phyloP scores from a whole-genome alignment of 1,284 basidiomycete genomes.

The Heterobasidion irregulare region DNA sequence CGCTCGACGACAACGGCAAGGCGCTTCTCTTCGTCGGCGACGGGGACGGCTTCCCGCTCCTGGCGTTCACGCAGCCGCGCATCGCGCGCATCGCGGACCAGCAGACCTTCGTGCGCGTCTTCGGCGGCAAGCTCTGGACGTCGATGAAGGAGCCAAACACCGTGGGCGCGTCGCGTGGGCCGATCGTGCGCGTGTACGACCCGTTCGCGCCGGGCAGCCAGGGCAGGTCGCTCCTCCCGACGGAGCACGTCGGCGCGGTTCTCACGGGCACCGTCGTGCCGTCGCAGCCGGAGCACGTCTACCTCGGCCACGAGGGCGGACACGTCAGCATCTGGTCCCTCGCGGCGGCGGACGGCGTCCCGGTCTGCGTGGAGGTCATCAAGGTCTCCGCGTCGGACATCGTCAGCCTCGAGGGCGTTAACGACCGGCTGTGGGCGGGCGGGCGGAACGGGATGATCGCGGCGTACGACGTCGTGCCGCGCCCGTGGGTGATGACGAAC shows the following conservation, averaged over 20 bases:
- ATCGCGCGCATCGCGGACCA: conserved; percentile 74
- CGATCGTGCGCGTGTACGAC: conserved; percentile 76
- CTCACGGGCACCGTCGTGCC: conserved; percentile 77
- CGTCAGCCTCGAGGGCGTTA: conserved; percentile 73
- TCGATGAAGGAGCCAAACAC: conserved; percentile 42
- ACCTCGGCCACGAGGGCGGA: conserved; percentile 92
- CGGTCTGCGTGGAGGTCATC: conserved; percentile 57
- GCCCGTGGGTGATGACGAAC: conserved; percentile 86
- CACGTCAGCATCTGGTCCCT: conserved; percentile 71
- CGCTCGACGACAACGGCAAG: conserved; percentile 81
- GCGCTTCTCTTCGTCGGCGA: conserved; percentile 60
- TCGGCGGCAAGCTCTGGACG: conserved; percentile 79
- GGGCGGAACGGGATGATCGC: conserved; percentile 75
- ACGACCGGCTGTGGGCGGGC: conserved; percentile 80
- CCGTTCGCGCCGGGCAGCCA: conserved; percentile 45
- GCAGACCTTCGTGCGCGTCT: conserved; percentile 67
- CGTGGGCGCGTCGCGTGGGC: conserved; percentile 40
- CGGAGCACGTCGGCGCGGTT: conserved; percentile 69
- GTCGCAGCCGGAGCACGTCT: conserved; percentile 58
- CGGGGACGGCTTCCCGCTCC: conserved; percentile 23
- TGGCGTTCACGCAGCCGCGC: conserved; percentile 35
- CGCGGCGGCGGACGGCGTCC: conserved; percentile 41
- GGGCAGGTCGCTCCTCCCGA: conserved; percentile 42
- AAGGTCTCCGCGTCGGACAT: conserved; percentile 79
- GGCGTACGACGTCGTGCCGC: conserved; percentile 67